Conservation (phyloP, 352 stramenopile genomes). For the Globisporangium mamillatum region DNA sequence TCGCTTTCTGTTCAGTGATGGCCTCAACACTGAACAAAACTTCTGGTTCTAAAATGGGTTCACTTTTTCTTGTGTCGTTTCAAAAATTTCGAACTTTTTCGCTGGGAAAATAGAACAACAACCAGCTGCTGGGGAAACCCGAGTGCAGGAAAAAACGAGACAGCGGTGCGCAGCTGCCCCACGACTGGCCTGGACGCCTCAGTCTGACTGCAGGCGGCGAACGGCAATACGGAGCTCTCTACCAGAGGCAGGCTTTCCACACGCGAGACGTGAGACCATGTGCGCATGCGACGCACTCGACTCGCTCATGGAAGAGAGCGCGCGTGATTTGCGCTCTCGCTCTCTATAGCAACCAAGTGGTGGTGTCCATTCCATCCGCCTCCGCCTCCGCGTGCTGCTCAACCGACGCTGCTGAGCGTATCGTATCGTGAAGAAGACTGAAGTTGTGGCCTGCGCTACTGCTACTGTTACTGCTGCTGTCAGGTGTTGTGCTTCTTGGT, state of each 20-base stretch:
- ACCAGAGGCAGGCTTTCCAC: neutral
- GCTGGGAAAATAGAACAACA: neutral
- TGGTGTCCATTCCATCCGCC: neutral
- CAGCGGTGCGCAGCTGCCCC: neutral
- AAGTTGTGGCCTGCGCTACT: neutral
- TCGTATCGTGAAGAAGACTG: neutral
- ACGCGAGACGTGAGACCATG: neutral
- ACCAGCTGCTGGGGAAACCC: conserved; percentile 1
- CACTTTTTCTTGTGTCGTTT: neutral
- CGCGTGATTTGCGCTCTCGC: conserved; percentile 1
- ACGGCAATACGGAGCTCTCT: neutral
- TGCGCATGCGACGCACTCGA: neutral
- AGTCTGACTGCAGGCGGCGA: neutral
- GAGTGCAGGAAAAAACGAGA: neutral
- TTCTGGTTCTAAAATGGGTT: conserved; percentile 6
- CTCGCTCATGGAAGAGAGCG: neutral
- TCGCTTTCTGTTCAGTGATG: neutral
- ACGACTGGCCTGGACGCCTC: neutral
- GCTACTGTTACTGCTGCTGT: neutral
- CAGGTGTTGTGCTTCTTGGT: neutral
- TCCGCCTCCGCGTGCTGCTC: neutral
- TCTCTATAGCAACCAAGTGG: neutral
- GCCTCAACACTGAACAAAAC: neutral
- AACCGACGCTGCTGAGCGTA: neutral
- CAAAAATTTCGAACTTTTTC: conserved; percentile 6